Base-by-base conservation (phyloP, 2,329 filamentous ascomycete genomes). In the Penicillium freii region DNA sequence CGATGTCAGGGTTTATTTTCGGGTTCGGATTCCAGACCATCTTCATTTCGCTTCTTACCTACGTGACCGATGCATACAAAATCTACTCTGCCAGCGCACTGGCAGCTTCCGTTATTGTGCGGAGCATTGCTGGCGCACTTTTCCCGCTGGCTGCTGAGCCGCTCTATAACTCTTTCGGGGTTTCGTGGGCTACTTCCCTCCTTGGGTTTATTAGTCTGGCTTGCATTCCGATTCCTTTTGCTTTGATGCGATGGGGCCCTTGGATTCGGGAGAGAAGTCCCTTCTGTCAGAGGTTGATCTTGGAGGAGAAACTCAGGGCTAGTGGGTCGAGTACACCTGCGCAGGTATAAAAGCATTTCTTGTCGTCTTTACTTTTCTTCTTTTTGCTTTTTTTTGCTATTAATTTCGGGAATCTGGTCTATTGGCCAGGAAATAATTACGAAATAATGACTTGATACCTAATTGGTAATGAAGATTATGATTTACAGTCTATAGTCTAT, bases 61-160 rank as follows among this genome's bases (percentile, higher is more conserved):
- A 88, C 65, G 77, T 87, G 15, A 85, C 82, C 33, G 86, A 88
- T 63, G 85, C 86, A n/a, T 89, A 89, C 71, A 82, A 85, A 62
- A 80, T 85, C 45, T 88, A 83, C 64, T 84, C 85, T 0, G 83
- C 83, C 1, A 82, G 79, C 19, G 83, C 81, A 3, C 77, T 83
- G 53, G 82, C 82, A 0, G 81, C 82, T 0, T 75, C 81, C 0
- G 80, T 77, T 5, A 80, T 79, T 47, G 73, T 76, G 48, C 77
- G 83, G 4, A 82, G 78, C 25, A 66, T 83, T 3, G 72, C 83
- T 10, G 83, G 81, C 1, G 80, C 80, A 0, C 74, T 86, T 1
- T 75, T 88, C 45, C 85, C 86, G 4, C 75, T 88, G 13, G 76
- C 75, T 8, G 73, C 74, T 6, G 63, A 66, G 17, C 67, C 68